These are phyloP conservation scores for Pichia nakasei DNA, from an alignment of 805 yeast genomes.

Conservation along the genomic window DNA sequence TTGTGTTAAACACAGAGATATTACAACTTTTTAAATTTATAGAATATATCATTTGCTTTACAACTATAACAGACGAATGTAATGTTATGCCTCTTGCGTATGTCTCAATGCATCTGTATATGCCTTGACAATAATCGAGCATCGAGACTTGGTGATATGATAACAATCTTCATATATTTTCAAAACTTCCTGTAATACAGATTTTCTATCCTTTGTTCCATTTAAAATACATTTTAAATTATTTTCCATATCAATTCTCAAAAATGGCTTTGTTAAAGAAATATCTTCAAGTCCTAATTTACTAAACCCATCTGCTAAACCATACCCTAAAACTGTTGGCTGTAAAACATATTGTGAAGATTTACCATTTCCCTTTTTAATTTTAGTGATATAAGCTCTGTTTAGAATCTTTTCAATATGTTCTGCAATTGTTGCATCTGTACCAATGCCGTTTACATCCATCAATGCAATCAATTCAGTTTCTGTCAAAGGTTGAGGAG, in stretches of 20 bases:
- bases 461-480: constrained; percentile 83
- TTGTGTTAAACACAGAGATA: constrained; percentile 22
- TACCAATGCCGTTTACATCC: constrained; percentile 97
- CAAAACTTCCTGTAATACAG: constrained; percentile 48
- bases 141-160: constrained; percentile 13
- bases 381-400: constrained; percentile 56
- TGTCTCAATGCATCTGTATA: constrained; percentile 1
- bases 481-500: constrained; percentile 84
- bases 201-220: constrained; percentile 45
- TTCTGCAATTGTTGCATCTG: constrained; percentile 98
- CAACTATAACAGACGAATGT: no score
- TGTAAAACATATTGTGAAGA: constrained; percentile 38
- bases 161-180: constrained; percentile 55
- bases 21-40: neutral
- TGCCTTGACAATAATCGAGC: constrained; percentile 2
- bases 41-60: neutral
- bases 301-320: constrained; percentile 82
- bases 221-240: constrained; percentile 58
- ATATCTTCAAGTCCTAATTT: constrained; percentile 60
- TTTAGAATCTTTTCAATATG: constrained; percentile 75
- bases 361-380: constrained; percentile 27
- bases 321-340: constrained; percentile 81
- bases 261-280: constrained; percentile 80
- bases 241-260: constrained; percentile 68
- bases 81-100: neutral